These are phyloP conservation scores for Chernovozyma aurita DNA, from an alignment of 1,139 yeast genomes.

Conservation along the genomic window DNA sequence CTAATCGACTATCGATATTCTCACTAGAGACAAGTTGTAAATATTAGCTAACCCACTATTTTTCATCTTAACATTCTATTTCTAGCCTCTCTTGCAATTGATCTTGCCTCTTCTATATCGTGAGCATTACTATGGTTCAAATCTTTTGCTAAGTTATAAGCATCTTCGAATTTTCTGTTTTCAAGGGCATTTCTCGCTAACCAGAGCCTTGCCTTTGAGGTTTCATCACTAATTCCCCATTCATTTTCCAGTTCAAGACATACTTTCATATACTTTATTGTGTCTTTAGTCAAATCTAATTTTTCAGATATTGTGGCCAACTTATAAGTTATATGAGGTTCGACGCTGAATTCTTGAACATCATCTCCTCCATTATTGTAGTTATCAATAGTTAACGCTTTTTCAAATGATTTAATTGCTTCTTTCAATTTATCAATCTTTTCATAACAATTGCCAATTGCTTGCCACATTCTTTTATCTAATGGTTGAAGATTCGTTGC, in stretches of 20 bases:
- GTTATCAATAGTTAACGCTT: conserved; percentile 49
- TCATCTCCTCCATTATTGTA: conserved; percentile 11
- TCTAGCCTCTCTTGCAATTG: conserved; percentile 71
- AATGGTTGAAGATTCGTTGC: conserved; percentile 86
- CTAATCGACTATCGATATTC: no score
- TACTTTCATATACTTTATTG: conserved; percentile 63
- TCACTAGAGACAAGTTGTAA: no score
- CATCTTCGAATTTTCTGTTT: conserved; percentile 56
- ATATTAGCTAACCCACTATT: neutral
- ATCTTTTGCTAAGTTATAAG: conserved; percentile 71
- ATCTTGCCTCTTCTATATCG: conserved; percentile 85
- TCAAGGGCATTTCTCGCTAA: conserved; percentile 67
- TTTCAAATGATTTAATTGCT: conserved; percentile 57
- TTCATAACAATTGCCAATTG: conserved; percentile 86
- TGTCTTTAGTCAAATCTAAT: conserved; percentile 46
- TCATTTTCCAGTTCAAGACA: conserved; percentile 66
- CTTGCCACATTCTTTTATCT: conserved; percentile 96
- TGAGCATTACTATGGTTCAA: conserved; percentile 75
- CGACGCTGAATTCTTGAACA: conserved; percentile 16
- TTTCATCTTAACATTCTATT: conserved; percentile 27
- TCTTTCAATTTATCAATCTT: conserved; percentile 66
- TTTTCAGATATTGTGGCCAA: conserved; percentile 67
- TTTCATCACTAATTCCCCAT: conserved; percentile 72
- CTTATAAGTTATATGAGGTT: conserved; percentile 56
- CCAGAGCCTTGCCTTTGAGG: conserved; percentile 84